Evolutionary conservation across 768 basidiomycete species (phyloP).

Genomic region (Pleurotus tuoliensis): DNA sequence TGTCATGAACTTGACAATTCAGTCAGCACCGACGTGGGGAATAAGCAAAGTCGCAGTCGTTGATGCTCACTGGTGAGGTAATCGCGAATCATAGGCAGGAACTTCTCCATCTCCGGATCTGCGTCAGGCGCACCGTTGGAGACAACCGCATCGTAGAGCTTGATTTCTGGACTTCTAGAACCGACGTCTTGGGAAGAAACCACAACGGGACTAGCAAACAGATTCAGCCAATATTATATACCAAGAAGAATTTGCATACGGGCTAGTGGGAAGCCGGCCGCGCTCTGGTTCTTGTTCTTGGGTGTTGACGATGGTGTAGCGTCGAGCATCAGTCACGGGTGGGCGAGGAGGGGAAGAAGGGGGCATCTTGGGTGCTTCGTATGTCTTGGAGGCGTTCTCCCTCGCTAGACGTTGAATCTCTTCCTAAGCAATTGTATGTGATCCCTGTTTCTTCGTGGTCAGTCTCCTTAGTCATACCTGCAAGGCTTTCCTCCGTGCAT

Average conservation of each 20-base stretch:
- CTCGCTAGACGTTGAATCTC: slow-evolving; percentile 53
- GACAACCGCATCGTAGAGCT: slow-evolving; percentile 70
- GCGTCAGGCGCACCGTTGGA: slow-evolving; percentile 26
- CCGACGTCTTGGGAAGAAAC: slow-evolving; percentile 47
- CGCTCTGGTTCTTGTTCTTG: slow-evolving; percentile 22
- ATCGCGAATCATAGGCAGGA: slow-evolving; percentile 72
- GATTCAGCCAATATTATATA: too few species aligned
- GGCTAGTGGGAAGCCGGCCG: slow-evolving; percentile 30
- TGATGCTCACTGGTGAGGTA: slow-evolving; percentile 56
- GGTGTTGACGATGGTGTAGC: slow-evolving; percentile 49
- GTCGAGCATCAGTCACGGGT: slow-evolving; percentile 25
- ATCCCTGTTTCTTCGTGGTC: too few species aligned
- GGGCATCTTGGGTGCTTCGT: slow-evolving; percentile 11
- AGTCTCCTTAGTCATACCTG: slow-evolving; percentile 39
- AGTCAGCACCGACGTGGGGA: neutral
- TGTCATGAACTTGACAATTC: slow-evolving; percentile 26
- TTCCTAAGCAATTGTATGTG: slow-evolving; percentile 32
- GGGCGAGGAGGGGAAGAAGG: slow-evolving; percentile 11
- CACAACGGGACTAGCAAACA: slow-evolving; percentile 46
- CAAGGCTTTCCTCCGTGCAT: slow-evolving; percentile 49
- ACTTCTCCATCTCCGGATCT: slow-evolving; percentile 71
- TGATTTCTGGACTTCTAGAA: slow-evolving; percentile 41
- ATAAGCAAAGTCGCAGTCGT: neutral
- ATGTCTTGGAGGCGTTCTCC: slow-evolving; percentile 23
- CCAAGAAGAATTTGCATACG: slow-evolving; percentile 23